Evolutionary conservation across 306 rosid species (phyloP).

Genomic region (Gleditsia sinensis): DNA sequence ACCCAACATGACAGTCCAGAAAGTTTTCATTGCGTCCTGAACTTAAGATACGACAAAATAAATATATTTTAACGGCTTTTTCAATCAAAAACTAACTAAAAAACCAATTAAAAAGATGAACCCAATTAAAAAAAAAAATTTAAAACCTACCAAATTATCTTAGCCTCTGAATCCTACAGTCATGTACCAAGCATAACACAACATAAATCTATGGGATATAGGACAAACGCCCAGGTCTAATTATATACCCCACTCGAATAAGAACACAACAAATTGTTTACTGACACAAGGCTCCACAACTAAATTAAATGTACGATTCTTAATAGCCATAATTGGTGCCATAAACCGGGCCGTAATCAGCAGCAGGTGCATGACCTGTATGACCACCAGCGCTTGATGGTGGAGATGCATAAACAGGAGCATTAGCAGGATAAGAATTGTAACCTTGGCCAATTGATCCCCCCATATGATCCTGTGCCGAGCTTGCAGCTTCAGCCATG

Average conservation of each 20-base stretch:
- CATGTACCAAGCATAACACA: conserved; percentile 19
- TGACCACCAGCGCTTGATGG: conserved; percentile 41
- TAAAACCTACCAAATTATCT: conserved; percentile 1
- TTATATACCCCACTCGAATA: conserved; percentile 18
- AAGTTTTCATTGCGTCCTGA: no score
- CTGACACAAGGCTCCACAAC: conserved; percentile 29
- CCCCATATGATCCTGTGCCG: conserved; percentile 49
- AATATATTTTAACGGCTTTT: background rate
- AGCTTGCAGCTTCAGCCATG: conserved; percentile 66
- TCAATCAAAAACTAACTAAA: background rate
- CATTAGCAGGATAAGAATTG: conserved; percentile 49
- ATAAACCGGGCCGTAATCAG: conserved; percentile 56
- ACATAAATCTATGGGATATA: conserved; percentile 18
- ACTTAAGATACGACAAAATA: background rate
- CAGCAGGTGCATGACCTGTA: conserved; percentile 49
- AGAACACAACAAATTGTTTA: conserved; percentile 33
- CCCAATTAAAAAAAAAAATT: background rate
- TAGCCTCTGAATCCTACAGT: background rate
- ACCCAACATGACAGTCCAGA: no score
- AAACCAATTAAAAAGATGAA: background rate
- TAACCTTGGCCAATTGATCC: conserved; percentile 50
- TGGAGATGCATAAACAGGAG: conserved; percentile 55
- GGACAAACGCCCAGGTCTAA: background rate
- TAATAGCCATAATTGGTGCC: conserved; percentile 59
- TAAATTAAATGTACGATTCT: conserved; percentile 28